Evolutionary conservation across 192 early-diverging fungal genomes (phyloP), one percentile per base, ranked within the genome.

Genomic region (Backusella circina): DNA sequence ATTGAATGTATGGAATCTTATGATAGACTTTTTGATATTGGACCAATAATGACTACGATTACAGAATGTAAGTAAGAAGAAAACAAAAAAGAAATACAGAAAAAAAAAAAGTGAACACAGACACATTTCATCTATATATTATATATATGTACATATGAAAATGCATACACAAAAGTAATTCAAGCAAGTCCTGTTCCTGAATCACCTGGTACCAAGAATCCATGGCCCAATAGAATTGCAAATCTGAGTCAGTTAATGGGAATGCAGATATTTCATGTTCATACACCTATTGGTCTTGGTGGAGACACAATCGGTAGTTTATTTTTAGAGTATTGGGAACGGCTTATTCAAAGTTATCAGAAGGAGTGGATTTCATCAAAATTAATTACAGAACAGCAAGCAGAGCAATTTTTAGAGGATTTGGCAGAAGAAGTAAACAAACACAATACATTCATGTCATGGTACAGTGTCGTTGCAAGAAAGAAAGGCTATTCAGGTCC

Each of bases 1-100:
- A 47, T 76, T 28, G 75, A 76, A 64, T 76, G 75, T 31, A 70
- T 68, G 54, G 75, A 76, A 65, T 50, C 75, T 18, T 76, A 76
- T 70, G 51, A 68, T 28, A 38, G 70, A 64, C 32, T 76, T 30
- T 69, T 76, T 33, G 75, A 76, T 70, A 51, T 54, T 51, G 75
- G 75, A 9, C 75, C 75, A 31, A 35, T 31, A n/a, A 76, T 76
- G 75, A 70, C 26, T 38, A 70, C 67, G 1, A 39, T 76, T 61
- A 70, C 50, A 35, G 28, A 70, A 57, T 57, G 75, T 76, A 70
- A 75, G 33, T 28, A 16, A 70, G 15, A 38, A 51, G 23, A 51
- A 21, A 51, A 51, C 5, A 0, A 13, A 61, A 61, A 28, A 9
- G 23, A 61, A 61, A 61, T 21, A 28, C 26, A 23, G 23, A 61